Evolutionary conservation across 768 basidiomycete genomes (phyloP).

Genomic region (Pholiota microspora): DNA sequence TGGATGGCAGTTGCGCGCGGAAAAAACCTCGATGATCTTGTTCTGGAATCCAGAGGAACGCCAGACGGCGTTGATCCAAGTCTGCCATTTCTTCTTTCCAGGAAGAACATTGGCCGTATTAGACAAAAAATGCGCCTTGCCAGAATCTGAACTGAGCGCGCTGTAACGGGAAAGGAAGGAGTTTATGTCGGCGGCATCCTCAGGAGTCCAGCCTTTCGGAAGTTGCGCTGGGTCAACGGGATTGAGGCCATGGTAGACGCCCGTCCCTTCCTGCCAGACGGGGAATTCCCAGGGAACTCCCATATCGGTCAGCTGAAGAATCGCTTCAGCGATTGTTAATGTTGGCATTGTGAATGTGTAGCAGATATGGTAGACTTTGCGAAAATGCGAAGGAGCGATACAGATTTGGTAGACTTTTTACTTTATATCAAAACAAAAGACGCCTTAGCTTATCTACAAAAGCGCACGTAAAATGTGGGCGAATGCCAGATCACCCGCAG

Average conservation of each 20-base stretch:
- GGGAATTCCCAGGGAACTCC: slow-evolving; percentile 12
- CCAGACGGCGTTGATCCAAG: slow-evolving; percentile 11
- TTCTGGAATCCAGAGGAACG: slow-evolving; percentile 6
- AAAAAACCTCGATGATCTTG: slow-evolving; percentile 7
- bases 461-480: too few species aligned
- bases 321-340: not conserved
- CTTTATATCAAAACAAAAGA: too few species aligned
- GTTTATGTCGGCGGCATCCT: slow-evolving; percentile 7
- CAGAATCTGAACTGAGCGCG: not conserved
- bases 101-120: slow-evolving; percentile 2
- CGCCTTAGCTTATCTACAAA: too few species aligned
- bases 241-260: slow-evolving; percentile 15
- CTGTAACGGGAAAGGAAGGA: slow-evolving; percentile 16
- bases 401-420: too few species aligned
- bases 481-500: too few species aligned
- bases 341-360: not conserved
- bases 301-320: not conserved
- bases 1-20: slow-evolving; percentile 8
- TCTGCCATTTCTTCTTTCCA: slow-evolving; percentile 12
- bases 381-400: too few species aligned
- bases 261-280: slow-evolving; percentile 14
- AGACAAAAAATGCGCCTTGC: slow-evolving; percentile 12
- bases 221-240: slow-evolving; percentile 11
- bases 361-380: too few species aligned
- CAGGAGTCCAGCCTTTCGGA: slow-evolving; percentile 11